A percentile compares a stretch with the other conserved stretches of the same genome.
phyloP scores from a whole-genome alignment of 1,284 basidiomycete species.

The Blastosporella zonata region DNA sequence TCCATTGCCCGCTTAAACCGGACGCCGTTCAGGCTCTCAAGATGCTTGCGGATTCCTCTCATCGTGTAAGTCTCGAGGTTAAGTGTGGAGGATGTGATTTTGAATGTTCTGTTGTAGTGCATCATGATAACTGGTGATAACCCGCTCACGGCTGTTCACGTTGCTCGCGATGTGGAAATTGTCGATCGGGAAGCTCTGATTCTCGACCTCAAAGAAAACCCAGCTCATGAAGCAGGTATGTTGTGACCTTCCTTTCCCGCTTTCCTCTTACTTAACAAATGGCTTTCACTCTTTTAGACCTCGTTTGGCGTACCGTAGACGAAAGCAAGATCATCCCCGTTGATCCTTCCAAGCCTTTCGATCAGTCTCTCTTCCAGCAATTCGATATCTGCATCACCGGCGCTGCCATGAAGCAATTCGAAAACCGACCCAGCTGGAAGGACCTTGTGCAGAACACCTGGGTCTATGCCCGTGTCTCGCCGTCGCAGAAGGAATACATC shows the following conservation, averaged over 20 bases:
- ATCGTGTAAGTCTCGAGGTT: conserved; percentile 62
- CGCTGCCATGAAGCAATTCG: conserved; percentile 84
- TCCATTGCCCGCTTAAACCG: conserved; percentile 94
- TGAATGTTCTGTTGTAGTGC: conserved; percentile 50
- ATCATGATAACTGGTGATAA: conserved; percentile 99
- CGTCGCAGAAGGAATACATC: conserved; percentile 91
- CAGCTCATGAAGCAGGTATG: conserved; percentile 64
- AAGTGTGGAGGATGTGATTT: background rate
- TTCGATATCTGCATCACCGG: conserved; percentile 97
- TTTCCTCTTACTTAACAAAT: background rate
- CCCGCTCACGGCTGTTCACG: conserved; percentile 91
- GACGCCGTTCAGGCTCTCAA: conserved; percentile 87
- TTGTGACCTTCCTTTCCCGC: conserved; percentile 10
- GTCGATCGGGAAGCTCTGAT: conserved; percentile 92
- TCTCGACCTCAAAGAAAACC: conserved; percentile 83
- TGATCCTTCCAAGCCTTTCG: conserved; percentile 73
- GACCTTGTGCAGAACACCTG: conserved; percentile 88
- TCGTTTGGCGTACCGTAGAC: conserved; percentile 93
- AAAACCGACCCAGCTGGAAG: conserved; percentile 61
- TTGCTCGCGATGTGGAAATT: conserved; percentile 92
- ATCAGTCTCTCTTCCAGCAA: conserved; percentile 70
- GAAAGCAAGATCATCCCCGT: conserved; percentile 85
- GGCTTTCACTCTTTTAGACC: conserved; percentile 42
- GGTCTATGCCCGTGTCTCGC: conserved; percentile 98
- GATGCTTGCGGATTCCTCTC: conserved; percentile 92